Evolutionary conservation across 169 alveolate genomes (phyloP).

Genomic region (Cryptosporidium canis): DNA sequence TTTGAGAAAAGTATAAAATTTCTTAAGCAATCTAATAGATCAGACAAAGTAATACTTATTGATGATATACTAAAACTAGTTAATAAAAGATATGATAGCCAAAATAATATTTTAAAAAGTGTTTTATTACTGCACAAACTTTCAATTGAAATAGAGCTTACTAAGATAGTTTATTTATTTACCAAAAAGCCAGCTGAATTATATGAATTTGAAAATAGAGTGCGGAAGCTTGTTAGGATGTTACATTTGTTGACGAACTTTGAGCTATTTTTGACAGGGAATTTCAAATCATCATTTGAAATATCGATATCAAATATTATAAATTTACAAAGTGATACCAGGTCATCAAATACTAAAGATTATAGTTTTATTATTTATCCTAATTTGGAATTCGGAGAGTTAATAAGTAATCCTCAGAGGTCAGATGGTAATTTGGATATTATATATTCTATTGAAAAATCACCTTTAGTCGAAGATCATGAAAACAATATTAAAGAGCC

Average conservation of each 20-base stretch:
- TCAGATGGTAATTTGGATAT: background rate
- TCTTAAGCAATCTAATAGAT: background rate
- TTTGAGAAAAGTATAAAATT: background rate
- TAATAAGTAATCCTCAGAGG: background rate
- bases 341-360: background rate
- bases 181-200: background rate
- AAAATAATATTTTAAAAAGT: background rate
- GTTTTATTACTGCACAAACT: conserved; percentile 10
- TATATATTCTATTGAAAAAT: background rate
- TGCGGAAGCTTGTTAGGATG: conserved; percentile 13
- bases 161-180: background rate
- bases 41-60: background rate
- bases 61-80: background rate
- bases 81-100: background rate
- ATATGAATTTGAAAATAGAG: background rate
- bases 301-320: conserved; percentile 20
- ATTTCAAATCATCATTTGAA: conserved; percentile 1
- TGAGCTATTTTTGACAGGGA: background rate
- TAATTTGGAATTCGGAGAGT: background rate
- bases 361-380: background rate
- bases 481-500: too few relatives aligned
- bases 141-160: conserved; percentile 15
- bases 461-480: background rate
- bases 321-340: background rate
- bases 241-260: background rate